Conservation (phyloP, 495 filamentous ascomycete genomes). For the Talaromyces nanjingensis region DNA sequence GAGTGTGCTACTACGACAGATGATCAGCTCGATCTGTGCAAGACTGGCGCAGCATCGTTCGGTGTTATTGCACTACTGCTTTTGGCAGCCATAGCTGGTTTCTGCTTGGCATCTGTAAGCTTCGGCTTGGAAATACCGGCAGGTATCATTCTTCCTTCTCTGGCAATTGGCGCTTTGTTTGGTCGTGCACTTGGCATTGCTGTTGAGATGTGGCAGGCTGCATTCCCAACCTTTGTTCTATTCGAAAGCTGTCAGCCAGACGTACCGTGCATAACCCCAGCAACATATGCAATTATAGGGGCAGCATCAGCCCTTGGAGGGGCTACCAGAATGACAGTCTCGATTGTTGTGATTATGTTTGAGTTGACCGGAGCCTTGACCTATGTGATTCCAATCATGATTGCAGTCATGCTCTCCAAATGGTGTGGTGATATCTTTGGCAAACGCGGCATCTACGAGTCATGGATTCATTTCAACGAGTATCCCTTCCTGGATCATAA, state of each 20-base stretch:
- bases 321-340: slow-evolving; percentile 93
- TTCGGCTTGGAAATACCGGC: slow-evolving; percentile 97
- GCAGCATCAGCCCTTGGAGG: slow-evolving; percentile 94
- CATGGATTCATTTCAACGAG: slow-evolving; percentile 93
- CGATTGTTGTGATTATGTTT: slow-evolving; percentile 99
- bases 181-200: slow-evolving; percentile 88
- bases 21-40: slow-evolving; percentile 84
- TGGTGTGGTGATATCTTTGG: slow-evolving; percentile 98
- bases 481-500: slow-evolving; percentile 95
- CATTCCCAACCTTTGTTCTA: slow-evolving; percentile 65
- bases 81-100: slow-evolving; percentile 71
- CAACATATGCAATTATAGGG: slow-evolving; percentile 93
- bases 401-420: slow-evolving; percentile 97
- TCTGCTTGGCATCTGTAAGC: slow-evolving; percentile 79
- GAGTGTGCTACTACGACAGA: slow-evolving; percentile 74
- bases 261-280: slow-evolving; percentile 84
- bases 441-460: slow-evolving; percentile 92
- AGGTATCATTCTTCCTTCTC: slow-evolving; percentile 94
- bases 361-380: slow-evolving; percentile 93
- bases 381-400: slow-evolving; percentile 98
- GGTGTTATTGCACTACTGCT: slow-evolving; percentile 74
- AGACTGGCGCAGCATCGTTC: slow-evolving; percentile 61
- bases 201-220: slow-evolving; percentile 80
- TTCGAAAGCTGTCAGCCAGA: slow-evolving; percentile 83
- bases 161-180: slow-evolving; percentile 89